A percentile compares a stretch with the other conserved stretches of the same genome.
phyloP scores from a whole-genome alignment of 257 asterid genomes.

The Petrea volubilis region DNA sequence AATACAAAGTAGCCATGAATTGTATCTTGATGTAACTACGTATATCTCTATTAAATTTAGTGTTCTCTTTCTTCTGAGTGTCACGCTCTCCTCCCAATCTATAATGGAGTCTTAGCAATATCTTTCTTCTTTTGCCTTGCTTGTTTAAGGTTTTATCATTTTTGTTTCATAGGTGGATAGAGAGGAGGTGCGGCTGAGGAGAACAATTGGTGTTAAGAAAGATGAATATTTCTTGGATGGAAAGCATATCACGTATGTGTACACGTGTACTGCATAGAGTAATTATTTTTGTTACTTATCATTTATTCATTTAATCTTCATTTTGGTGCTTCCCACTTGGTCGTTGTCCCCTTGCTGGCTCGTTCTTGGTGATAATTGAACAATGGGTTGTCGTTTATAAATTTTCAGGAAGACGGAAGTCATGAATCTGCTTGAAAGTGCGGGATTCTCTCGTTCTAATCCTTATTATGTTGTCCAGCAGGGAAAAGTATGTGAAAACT shows the following conservation, averaged over 20 bases:
- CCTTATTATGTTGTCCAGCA: conserved; percentile 99
- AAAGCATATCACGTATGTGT: conserved; percentile 93
- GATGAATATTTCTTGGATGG: conserved; percentile 98
- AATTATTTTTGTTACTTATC: conserved; percentile 7
- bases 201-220: conserved; percentile 94
- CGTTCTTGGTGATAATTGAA: conserved; percentile 13
- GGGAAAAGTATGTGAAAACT: conserved; percentile 64
- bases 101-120: neutral
- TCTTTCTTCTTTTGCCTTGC: conserved; percentile 6
- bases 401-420: conserved; percentile 94
- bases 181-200: conserved; percentile 96
- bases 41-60: neutral
- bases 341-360: conserved; percentile 3
- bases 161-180: conserved; percentile 76
- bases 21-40: neutral
- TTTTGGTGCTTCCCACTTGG: neutral
- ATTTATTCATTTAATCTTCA: neutral
- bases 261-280: conserved; percentile 3
- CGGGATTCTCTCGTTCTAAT: conserved; percentile 99
- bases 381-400: conserved; percentile 21
- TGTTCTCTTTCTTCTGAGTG: neutral
- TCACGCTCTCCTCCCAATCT: conserved; percentile 1
- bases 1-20: neutral
- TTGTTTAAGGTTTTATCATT: conserved; percentile 17
- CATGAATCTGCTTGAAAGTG: conserved; percentile 99